Evolutionary conservation across 208 protist genomes (phyloP).

Genomic region (Trypanosoma platydactyli): DNA sequence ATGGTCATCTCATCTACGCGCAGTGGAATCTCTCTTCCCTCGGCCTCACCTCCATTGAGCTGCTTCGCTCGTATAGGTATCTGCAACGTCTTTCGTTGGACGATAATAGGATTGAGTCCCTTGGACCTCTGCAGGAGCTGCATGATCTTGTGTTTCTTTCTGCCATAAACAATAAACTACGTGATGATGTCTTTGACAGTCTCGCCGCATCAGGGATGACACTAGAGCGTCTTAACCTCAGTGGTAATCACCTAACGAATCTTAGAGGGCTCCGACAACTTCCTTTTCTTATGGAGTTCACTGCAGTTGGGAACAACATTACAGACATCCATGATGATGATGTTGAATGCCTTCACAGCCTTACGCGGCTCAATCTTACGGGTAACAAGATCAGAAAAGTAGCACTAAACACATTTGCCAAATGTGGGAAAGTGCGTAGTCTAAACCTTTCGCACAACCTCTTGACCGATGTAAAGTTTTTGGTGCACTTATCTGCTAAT

Average conservation of each 20-base stretch:
- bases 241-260: constrained; percentile 54
- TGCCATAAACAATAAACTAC: constrained; percentile 55
- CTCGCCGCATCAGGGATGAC: constrained; percentile 36
- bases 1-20: constrained; percentile 63
- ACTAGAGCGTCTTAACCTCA: constrained; percentile 64
- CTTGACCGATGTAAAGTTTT: constrained; percentile 42
- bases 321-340: constrained; percentile 29
- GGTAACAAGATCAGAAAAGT: constrained; percentile 48
- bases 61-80: constrained; percentile 47
- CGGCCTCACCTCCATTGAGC: constrained; percentile 37
- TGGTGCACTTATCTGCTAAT: constrained; percentile 43
- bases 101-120: constrained; percentile 58
- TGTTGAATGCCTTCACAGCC: constrained; percentile 27
- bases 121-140: constrained; percentile 50
- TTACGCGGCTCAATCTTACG: constrained; percentile 49
- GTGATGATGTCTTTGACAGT: constrained; percentile 46
- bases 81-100: constrained; percentile 70
- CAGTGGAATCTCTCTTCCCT: constrained; percentile 31
- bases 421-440: constrained; percentile 37
- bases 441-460: constrained; percentile 68
- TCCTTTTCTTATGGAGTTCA: constrained; percentile 63
- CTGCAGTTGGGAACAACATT: constrained; percentile 49
- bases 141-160: constrained; percentile 64
- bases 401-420: constrained; percentile 53
- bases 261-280: constrained; percentile 53